Percentiles rank a stretch among this genome's conserved stretches.
phyloP scores from a whole-genome alignment of 106 monocot species.

The Cymbidium sinense region DNA sequence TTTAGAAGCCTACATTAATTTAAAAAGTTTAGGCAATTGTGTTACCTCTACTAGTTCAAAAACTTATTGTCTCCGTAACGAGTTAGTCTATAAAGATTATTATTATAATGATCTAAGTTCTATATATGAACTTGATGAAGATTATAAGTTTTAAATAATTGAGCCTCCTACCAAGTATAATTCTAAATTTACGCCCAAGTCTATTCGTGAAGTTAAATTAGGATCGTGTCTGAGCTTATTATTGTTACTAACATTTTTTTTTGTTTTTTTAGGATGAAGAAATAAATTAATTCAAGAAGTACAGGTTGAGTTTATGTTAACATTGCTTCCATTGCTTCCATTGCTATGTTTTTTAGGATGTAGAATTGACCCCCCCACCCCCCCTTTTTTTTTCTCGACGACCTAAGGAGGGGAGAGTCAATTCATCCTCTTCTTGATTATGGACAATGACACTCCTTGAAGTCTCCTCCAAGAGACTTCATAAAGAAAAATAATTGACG shows the following conservation, averaged over 20 bases:
- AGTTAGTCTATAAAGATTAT: too few relatives aligned
- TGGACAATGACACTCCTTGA: too few relatives aligned
- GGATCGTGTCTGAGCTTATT: not conserved
- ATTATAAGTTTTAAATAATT: not conserved
- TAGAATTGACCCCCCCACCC: too few relatives aligned
- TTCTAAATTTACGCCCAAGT: not conserved
- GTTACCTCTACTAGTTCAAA: not conserved
- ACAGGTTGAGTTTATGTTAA: too few relatives aligned
- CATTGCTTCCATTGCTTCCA: too few relatives aligned
- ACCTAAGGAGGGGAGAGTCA: too few relatives aligned
- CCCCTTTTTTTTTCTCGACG: too few relatives aligned
- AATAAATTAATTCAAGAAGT: not conserved
- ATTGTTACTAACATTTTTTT: not conserved
- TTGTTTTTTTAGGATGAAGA: not conserved
- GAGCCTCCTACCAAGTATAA: not conserved
- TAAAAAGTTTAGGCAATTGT: not conserved
- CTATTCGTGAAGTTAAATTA: not conserved
- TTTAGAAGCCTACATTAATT: not conserved
- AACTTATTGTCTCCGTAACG: not conserved
- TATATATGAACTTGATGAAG: not conserved
- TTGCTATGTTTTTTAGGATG: too few relatives aligned
- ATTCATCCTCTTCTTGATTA: too few relatives aligned
- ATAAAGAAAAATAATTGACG: too few relatives aligned
- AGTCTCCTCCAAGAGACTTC: too few relatives aligned
- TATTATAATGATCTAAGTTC: too few relatives aligned